Percentiles rank a stretch among this genome's conserved stretches.
These are phyloP conservation scores for Terfezia boudieri DNA, from an alignment of 495 filamentous ascomycete genomes.

Conservation along the genomic window DNA sequence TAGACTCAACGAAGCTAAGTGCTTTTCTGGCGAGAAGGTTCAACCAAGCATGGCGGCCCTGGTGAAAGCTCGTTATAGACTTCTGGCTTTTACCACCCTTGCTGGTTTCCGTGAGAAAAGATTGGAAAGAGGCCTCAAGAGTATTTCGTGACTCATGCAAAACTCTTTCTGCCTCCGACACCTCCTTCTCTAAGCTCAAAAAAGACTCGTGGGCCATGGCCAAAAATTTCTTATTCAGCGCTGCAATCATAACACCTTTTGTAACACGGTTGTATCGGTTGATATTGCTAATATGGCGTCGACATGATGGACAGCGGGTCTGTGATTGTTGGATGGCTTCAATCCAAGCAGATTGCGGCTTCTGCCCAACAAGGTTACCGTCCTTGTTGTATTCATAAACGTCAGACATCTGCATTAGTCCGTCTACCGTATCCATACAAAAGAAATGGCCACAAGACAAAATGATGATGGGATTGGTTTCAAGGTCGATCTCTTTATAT, in stretches of 20 bases:
- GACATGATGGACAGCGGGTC: slow-evolving; percentile 36
- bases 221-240: slow-evolving; percentile 45
- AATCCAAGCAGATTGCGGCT: slow-evolving; percentile 22
- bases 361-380: slow-evolving; percentile 25
- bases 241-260: slow-evolving; percentile 39
- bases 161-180: slow-evolving; percentile 19
- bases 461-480: slow-evolving; percentile 38
- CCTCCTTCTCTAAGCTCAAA: slow-evolving; percentile 22
- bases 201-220: slow-evolving; percentile 21
- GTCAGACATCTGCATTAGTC: slow-evolving; percentile 35
- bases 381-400: slow-evolving; percentile 31
- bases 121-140: neutral
- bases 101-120: slow-evolving; percentile 1
- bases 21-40: neutral
- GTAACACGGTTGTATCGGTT: slow-evolving; percentile 46
- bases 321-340: slow-evolving; percentile 34
- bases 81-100: slow-evolving; percentile 20
- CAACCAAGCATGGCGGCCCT: neutral
- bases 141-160: slow-evolving; percentile 12
- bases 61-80: slow-evolving; percentile 16
- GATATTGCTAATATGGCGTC: slow-evolving; percentile 37
- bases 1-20: neutral
- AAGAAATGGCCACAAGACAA: slow-evolving; percentile 45
- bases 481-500: slow-evolving; percentile 35
- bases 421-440: slow-evolving; percentile 39